These are phyloP conservation scores for Trichoderma hamatum DNA, from an alignment of 2,329 filamentous ascomycete genomes.

Conservation along the genomic window DNA sequence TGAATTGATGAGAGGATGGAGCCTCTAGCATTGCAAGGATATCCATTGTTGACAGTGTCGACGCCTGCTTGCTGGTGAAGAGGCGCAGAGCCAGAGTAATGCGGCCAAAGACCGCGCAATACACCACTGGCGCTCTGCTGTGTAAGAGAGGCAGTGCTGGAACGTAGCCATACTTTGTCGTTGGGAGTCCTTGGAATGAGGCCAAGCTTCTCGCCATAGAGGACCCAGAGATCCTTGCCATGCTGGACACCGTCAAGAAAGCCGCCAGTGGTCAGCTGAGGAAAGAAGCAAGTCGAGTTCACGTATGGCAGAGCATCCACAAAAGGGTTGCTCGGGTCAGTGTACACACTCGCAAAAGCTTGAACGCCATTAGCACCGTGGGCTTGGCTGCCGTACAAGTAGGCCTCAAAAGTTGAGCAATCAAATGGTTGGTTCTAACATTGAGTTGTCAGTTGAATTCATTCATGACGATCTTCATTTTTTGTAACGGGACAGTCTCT, in stretches of 20 bases:
- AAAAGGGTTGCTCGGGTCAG: slow-evolving; percentile 13
- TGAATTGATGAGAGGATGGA: slow-evolving; percentile 6
- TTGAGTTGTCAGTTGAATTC: not conserved
- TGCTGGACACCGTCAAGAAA: slow-evolving; percentile 20
- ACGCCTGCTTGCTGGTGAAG: slow-evolving; percentile 14
- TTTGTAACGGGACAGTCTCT: not conserved
- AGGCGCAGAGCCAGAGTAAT: not conserved
- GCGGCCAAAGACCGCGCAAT: slow-evolving; percentile 18
- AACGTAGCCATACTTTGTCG: slow-evolving; percentile 18
- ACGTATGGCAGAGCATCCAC: slow-evolving; percentile 23
- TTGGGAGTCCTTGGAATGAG: not conserved
- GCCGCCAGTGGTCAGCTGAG: slow-evolving; percentile 15
- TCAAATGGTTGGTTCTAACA: slow-evolving; percentile 20
- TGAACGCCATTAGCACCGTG: not conserved
- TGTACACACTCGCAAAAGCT: slow-evolving; percentile 15
- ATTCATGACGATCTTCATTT: not conserved
- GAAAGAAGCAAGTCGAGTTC: slow-evolving; percentile 23
- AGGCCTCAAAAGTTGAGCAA: slow-evolving; percentile 19
- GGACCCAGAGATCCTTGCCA: slow-evolving; percentile 19
- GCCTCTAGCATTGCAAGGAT: slow-evolving; percentile 7
- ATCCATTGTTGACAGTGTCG: slow-evolving; percentile 14
- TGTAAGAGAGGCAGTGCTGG: slow-evolving; percentile 12
- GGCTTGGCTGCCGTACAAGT: slow-evolving; percentile 1
- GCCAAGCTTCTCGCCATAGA: slow-evolving; percentile 13
- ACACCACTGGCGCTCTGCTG: slow-evolving; percentile 22